These are phyloP conservation scores for Takashimella tepidaria DNA, from an alignment of 1,284 basidiomycete genomes.

Conservation along the genomic window DNA sequence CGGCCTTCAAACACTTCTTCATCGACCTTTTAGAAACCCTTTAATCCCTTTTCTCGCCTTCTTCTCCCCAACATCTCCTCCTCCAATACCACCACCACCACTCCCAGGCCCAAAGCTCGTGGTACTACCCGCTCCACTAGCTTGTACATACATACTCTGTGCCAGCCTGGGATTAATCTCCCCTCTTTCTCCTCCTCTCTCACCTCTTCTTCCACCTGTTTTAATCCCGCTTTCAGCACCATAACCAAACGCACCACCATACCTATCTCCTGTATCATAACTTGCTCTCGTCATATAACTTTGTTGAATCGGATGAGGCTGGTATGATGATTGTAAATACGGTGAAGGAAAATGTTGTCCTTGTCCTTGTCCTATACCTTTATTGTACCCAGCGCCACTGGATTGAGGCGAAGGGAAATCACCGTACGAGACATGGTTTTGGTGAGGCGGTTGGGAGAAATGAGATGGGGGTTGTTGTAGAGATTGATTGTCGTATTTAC, in stretches of 20 bases:
- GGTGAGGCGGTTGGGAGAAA: no score
- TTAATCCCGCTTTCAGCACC: no score
- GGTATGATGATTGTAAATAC: neutral
- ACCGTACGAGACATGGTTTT: no score
- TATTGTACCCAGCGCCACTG: no score
- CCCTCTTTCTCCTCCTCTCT: neutral
- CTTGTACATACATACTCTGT: conserved; percentile 24
- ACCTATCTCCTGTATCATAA: neutral
- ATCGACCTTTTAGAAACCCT: no score
- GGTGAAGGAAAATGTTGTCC: neutral
- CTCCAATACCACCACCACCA: conserved; percentile 27
- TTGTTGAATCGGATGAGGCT: neutral
- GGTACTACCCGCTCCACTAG: conserved; percentile 6
- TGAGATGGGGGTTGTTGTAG: no score
- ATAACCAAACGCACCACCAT: no score
- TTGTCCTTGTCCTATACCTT: neutral
- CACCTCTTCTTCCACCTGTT: no score
- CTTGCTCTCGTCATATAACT: neutral
- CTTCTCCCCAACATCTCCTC: conserved; percentile 16
- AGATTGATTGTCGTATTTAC: no score
- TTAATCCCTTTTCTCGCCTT: no score
- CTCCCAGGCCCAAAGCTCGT: conserved; percentile 13
- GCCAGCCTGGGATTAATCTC: conserved; percentile 10
- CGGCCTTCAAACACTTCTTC: no score
- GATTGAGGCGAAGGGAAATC: no score